phyloP scores from a whole-genome alignment of 2,329 filamentous ascomycete genomes.

The Ascocoryne sarcoides region DNA sequence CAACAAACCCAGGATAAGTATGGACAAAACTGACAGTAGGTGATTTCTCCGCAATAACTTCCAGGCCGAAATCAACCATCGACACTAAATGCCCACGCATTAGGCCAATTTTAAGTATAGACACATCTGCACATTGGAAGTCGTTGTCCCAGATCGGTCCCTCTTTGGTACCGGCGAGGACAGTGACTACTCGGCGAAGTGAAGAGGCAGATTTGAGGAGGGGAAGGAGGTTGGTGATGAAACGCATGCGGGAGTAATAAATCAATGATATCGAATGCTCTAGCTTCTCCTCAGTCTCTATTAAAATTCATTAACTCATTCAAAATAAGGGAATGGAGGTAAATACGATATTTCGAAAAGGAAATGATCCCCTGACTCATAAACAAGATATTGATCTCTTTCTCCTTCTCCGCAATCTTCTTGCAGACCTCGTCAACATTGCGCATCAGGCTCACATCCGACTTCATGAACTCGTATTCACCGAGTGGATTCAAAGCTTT shows the following conservation, averaged over 20 bases:
- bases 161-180: slow-evolving; percentile 43
- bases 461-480: slow-evolving; percentile 34
- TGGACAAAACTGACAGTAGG: slow-evolving; percentile 41
- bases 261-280: slow-evolving; percentile 38
- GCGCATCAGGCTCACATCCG: slow-evolving; percentile 35
- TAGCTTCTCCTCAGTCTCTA: slow-evolving; percentile 44
- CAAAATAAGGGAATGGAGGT: too few relatives aligned
- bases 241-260: slow-evolving; percentile 47
- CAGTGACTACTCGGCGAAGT: slow-evolving; percentile 44
- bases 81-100: slow-evolving; percentile 39
- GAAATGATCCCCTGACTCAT: slow-evolving; percentile 35
- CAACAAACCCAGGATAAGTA: slow-evolving; percentile 37
- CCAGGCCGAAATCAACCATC: slow-evolving; percentile 39
- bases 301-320: not conserved
- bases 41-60: slow-evolving; percentile 36
- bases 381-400: slow-evolving; percentile 45
- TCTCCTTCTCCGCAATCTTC: slow-evolving; percentile 40
- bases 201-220: slow-evolving; percentile 36
- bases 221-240: slow-evolving; percentile 47
- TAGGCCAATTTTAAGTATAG: slow-evolving; percentile 26
- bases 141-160: slow-evolving; percentile 37
- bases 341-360: not conserved
- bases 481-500: slow-evolving; percentile 32
- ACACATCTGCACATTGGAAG: slow-evolving; percentile 29
- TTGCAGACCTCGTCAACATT: slow-evolving; percentile 39